These are phyloP conservation scores for Trichoderma citrinoviride DNA, from an alignment of 2,329 filamentous ascomycete species.

Conservation along the genomic window DNA sequence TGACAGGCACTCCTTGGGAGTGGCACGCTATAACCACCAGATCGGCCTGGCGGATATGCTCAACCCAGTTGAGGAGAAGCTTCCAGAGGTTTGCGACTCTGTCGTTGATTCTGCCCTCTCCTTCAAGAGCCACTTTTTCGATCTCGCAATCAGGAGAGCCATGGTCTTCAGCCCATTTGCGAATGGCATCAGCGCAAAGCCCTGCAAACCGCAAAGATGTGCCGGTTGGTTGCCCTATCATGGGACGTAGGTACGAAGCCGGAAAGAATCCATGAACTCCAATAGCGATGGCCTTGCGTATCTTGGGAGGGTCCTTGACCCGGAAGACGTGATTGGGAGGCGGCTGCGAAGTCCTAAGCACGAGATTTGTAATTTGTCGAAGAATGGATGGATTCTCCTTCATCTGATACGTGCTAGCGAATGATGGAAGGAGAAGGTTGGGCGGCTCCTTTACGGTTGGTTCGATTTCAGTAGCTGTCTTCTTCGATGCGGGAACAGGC, in stretches of 20 bases:
- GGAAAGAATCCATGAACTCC: constrained; percentile 95
- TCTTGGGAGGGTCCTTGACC: constrained; percentile 63
- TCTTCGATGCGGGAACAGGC: constrained; percentile 7
- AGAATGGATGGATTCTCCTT: constrained; percentile 67
- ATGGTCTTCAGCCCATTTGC: constrained; percentile 73
- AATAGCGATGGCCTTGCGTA: constrained; percentile 86
- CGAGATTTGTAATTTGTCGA: constrained; percentile 60
- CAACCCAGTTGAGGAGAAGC: constrained; percentile 89
- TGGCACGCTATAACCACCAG: constrained; percentile 91
- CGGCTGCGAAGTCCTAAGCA: constrained; percentile 55
- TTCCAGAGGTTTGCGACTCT: constrained; percentile 93
- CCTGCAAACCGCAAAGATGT: constrained; percentile 93
- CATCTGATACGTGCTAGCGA: constrained; percentile 64
- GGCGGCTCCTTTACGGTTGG: constrained; percentile 42
- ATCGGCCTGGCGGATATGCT: constrained; percentile 82
- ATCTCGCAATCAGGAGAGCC: constrained; percentile 76
- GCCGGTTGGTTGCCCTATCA: constrained; percentile 91
- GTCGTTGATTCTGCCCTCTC: constrained; percentile 87
- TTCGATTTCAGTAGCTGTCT: constrained; percentile 27
- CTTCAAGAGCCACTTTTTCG: constrained; percentile 91
- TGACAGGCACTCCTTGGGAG: constrained; percentile 92
- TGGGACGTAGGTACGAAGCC: constrained; percentile 77
- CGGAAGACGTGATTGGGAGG: constrained; percentile 70
- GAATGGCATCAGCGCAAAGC: constrained; percentile 78
- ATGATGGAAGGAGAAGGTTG: constrained; percentile 69